Evolutionary conservation across 2,329 filamentous ascomycete species (phyloP).

Genomic region (Chaetoscypha palmicola): DNA sequence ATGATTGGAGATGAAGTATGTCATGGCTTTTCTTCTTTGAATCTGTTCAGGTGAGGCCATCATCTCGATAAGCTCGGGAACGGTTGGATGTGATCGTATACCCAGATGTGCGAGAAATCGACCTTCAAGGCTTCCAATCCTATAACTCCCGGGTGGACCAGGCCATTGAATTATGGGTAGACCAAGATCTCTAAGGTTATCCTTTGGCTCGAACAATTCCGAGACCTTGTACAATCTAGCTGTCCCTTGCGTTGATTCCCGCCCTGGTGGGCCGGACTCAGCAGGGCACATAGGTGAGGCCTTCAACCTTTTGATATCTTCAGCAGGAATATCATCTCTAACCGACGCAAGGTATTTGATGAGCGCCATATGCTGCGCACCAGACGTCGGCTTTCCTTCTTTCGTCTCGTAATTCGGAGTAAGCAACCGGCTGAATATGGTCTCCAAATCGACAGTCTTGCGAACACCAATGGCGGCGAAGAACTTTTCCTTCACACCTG

Average conservation of each 20-base stretch:
- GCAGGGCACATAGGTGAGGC: conserved; percentile 77
- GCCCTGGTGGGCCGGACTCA: conserved; percentile 51
- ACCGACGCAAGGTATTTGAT: conserved; percentile 94
- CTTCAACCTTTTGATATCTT: conserved; percentile 72
- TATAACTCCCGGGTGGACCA: conserved; percentile 54
- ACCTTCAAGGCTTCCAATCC: conserved; percentile 61
- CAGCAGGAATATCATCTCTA: conserved; percentile 74
- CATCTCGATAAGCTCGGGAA: conserved; percentile 67
- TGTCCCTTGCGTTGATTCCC: conserved; percentile 47
- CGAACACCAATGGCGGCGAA: conserved; percentile 76
- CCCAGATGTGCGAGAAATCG: conserved; percentile 69
- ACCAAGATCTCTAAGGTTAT: conserved; percentile 59
- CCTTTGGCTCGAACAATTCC: conserved; percentile 76
- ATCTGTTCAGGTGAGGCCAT: conserved; percentile 56
- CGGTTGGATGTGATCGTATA: conserved; percentile 62
- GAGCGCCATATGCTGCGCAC: conserved; percentile 88
- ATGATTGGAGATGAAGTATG: conserved; percentile 77
- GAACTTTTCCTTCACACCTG: conserved; percentile 85
- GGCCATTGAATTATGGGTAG: conserved; percentile 81
- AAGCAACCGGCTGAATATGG: conserved; percentile 83
- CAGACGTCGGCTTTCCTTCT: conserved; percentile 41
- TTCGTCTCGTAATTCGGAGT: conserved; percentile 46
- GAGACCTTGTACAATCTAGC: conserved; percentile 60
- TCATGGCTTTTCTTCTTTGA: conserved; percentile 63
- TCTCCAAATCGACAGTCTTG: conserved; percentile 90